Evolutionary conservation across 2,329 filamentous ascomycete species (phyloP), one percentile per base, ranked within the genome.

Genomic region (Colletotrichum melonis): DNA sequence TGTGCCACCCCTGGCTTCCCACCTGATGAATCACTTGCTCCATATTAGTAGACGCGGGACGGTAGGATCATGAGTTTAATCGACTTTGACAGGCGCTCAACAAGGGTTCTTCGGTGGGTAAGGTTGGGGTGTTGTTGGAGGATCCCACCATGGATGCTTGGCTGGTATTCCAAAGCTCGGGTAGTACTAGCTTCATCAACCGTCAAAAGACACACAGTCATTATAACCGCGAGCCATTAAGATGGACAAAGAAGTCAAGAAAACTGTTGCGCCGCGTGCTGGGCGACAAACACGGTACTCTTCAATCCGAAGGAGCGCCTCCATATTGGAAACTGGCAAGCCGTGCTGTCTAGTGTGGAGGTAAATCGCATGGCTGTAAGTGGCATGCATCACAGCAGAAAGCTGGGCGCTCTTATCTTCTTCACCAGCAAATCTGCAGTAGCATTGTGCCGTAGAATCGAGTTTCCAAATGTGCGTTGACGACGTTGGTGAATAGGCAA

Each of bases 171-270:
- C 59, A 38, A 63, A 14, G 22, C 46, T 60, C 19, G n/a, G 19
- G 38, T 28, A 28, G 60, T 30, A 52, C 49, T 69, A 30, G 55
- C 49, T 62, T 60, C 62, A 54, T 54, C 52, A 38, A 52, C 46
- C 35, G 32, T 30, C 60, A 8, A 35, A 22, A 11, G 49, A 56
- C 46, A 65, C 26, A 8, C 42, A 32, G n/a, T 22, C 19, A 24
- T 19, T n/a, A 8, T 22, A 12, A 5, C 24, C 26, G 24, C 49
- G 26, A 60, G 55, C 59, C 60, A 60, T 62, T n/a, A 38, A 46
- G 46, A 22, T 32, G 54, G 55, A 73, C 60, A 70, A 70, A 60
- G 62, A 59, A 49, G 64, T 26, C 32, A 58, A 68, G 28, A 11
- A 35, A 68, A 63, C 30, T 56, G 64, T 68, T 60, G 26, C 49